Evolutionary conservation across 257 asterid species (phyloP), one percentile per base, ranked within the genome.

Genomic region (Nicotiana noctiflora): DNA sequence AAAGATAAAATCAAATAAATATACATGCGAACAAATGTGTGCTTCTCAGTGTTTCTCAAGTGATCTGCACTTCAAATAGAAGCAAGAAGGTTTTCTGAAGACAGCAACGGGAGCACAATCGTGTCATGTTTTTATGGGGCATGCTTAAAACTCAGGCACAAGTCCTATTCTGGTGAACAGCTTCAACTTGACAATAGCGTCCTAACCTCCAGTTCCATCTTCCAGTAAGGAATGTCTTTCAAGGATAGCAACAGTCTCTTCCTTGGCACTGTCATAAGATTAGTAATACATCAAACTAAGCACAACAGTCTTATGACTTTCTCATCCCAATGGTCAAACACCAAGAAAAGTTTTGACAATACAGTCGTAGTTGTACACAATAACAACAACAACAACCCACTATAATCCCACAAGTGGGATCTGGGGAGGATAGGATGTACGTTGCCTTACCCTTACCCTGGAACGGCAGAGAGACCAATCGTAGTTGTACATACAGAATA

Each of bases 171-270:
- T 12, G 60, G 37, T 13, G 59, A 44, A 46, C 37, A 70, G n/a
- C 57, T 70, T 70, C 34, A 70, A 21, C 34, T 44, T 44, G 8
- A 70, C 59, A 12, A 31, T 21, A 15, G 77, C 59, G 44, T 46
- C 37, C 59, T 70, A 70, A 70, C 1, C 75, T 49, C 83, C 83
- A 37, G 60, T 66, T 64, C 66, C 78, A 80, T 90, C 93, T 88
- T 85, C 92, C 11, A 84, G 83, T 4, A 94, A 84, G 7, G 75
- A 79, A 70, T 89, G 86, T 81, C 85, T 88, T 88, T 89, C 84
- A 46, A 91, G 96, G 62, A 91, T 90, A 64, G 84, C 87, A 29
- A 91, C 29, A 0, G 97, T 92, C 81, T 89, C 97, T 67, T 91
- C 92, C 88, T 88, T 63, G 13, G 97, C 97, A 86, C 98, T 94